Evolutionary conservation across 164 flowering plant genomes (phyloP).

Genomic region (Buxus sempervirens): DNA sequence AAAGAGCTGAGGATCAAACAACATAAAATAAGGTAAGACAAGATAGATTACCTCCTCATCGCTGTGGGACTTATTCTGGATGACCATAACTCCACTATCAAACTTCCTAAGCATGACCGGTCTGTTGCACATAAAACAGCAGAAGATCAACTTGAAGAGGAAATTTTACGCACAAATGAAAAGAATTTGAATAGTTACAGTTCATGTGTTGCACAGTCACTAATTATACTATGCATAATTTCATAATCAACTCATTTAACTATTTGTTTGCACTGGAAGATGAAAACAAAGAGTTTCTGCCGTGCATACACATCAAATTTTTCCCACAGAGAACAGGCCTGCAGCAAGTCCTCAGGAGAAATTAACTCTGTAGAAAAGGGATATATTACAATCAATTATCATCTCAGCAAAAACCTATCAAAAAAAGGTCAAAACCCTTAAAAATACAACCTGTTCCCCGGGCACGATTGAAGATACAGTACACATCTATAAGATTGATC

Average conservation of each 20-base stretch:
- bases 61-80: slow-evolving; percentile 87
- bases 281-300: slow-evolving; percentile 15
- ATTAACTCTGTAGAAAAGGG: slow-evolving; percentile 61
- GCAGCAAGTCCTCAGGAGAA: slow-evolving; percentile 92
- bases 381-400: slow-evolving; percentile 1
- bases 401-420: not conserved
- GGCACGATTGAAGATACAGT: slow-evolving; percentile 96
- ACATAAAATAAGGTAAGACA: not conserved
- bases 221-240: not conserved
- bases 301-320: slow-evolving; percentile 87
- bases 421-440: not conserved
- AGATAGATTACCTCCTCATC: slow-evolving; percentile 75
- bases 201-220: not conserved
- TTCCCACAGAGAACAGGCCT: slow-evolving; percentile 96
- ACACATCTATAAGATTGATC: slow-evolving; percentile 82
- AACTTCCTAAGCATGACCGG: slow-evolving; percentile 90
- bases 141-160: not conserved
- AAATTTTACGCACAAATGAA: not conserved
- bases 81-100: slow-evolving; percentile 98
- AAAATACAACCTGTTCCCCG: slow-evolving; percentile 77
- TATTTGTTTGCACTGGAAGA: slow-evolving; percentile 16
- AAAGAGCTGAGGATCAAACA: not conserved
- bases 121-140: slow-evolving; percentile 30
- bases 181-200: not conserved
- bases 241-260: slow-evolving; percentile 3